These are phyloP conservation scores for Colletotrichum tropicale DNA, from an alignment of 2,329 filamentous ascomycete genomes.

Conservation along the genomic window DNA sequence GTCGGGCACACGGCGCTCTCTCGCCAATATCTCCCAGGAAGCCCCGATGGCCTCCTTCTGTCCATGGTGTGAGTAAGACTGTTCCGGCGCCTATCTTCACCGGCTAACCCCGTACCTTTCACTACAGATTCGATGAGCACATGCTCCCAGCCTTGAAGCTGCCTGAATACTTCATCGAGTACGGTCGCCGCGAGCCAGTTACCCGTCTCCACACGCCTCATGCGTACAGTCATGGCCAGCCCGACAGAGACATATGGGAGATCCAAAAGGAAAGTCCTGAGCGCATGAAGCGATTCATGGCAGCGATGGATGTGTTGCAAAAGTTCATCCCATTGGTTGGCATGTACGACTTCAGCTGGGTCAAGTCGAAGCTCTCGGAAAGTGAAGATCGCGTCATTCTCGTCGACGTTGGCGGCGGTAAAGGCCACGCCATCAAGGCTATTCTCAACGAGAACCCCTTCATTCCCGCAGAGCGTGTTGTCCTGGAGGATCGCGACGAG, in stretches of 20 bases:
- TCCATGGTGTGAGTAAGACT: not conserved
- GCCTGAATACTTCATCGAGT: slow-evolving; percentile 34
- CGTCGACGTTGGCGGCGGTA: slow-evolving; percentile 38
- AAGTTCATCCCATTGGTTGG: slow-evolving; percentile 26
- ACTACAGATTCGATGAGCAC: slow-evolving; percentile 28
- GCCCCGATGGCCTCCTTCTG: slow-evolving; percentile 15
- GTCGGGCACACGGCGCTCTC: slow-evolving; percentile 27
- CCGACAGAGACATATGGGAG: slow-evolving; percentile 35
- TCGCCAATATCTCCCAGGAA: slow-evolving; percentile 9
- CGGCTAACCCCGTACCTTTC: too few relatives aligned
- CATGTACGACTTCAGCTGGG: slow-evolving; percentile 35
- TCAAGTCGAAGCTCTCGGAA: slow-evolving; percentile 7
- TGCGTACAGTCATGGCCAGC: slow-evolving; percentile 31
- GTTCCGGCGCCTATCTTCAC: too few relatives aligned
- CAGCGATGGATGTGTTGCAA: slow-evolving; percentile 30
- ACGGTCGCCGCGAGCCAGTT: slow-evolving; percentile 33
- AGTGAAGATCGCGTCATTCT: slow-evolving; percentile 24
- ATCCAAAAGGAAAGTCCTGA: slow-evolving; percentile 27
- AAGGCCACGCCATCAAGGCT: slow-evolving; percentile 27
- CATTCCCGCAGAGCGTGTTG: not conserved
- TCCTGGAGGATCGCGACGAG: slow-evolving; percentile 26
- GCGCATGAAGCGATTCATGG: slow-evolving; percentile 29
- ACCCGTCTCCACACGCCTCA: slow-evolving; percentile 27
- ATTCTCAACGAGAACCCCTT: slow-evolving; percentile 19
- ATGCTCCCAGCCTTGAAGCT: slow-evolving; percentile 25